phyloP scores from a whole-genome alignment of 2,329 filamentous ascomycete species.

The Curvularia lunata region DNA sequence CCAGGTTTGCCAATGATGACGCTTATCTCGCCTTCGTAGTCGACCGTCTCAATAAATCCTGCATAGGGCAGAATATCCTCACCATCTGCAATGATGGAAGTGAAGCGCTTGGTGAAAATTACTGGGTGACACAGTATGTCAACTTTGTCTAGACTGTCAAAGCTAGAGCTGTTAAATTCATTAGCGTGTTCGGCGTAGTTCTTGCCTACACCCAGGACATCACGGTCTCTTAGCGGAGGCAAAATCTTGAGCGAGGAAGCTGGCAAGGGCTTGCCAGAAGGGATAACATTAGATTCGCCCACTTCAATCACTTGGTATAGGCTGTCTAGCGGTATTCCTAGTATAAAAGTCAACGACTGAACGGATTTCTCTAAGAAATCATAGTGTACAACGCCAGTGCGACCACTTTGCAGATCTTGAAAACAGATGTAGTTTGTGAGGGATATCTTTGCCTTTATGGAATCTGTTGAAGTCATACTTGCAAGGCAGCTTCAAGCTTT shows the following conservation, averaged over 20 bases:
- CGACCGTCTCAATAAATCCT: slow-evolving; percentile 57
- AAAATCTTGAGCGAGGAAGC: slow-evolving; percentile 40
- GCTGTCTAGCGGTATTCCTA: slow-evolving; percentile 55
- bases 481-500: neutral
- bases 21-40: slow-evolving; percentile 65
- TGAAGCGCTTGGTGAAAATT: slow-evolving; percentile 63
- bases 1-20: slow-evolving; percentile 62
- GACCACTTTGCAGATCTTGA: neutral
- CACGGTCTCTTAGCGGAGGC: slow-evolving; percentile 56
- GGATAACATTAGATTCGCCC: slow-evolving; percentile 50
- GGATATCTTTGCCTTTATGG: neutral
- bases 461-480: neutral
- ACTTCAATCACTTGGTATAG: slow-evolving; percentile 62
- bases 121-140: slow-evolving; percentile 61
- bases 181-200: slow-evolving; percentile 65
- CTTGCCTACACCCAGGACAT: slow-evolving; percentile 63
- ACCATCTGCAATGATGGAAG: slow-evolving; percentile 59
- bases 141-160: slow-evolving; percentile 61
- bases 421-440: neutral
- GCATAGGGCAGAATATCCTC: slow-evolving; percentile 57
- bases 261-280: slow-evolving; percentile 44
- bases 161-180: slow-evolving; percentile 64
- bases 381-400: neutral
- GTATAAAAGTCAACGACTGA: slow-evolving; percentile 53
- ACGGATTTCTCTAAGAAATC: neutral